These are phyloP conservation scores for Aspergillus sp. DNA, from an alignment of 2,329 filamentous ascomycete species.

Conservation along the genomic window DNA sequence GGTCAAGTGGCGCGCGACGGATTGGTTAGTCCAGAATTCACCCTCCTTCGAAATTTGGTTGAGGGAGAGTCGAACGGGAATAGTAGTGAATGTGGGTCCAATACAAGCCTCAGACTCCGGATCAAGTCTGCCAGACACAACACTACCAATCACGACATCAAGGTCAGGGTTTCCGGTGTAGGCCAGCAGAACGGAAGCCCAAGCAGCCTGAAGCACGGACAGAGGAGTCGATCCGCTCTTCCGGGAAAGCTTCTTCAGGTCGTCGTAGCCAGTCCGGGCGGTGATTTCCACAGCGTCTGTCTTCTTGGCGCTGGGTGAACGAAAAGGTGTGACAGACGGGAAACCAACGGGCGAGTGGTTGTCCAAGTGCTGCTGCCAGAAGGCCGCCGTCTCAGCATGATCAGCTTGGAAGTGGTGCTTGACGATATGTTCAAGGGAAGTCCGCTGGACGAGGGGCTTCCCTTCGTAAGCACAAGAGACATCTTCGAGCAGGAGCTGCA, in stretches of 20 bases:
- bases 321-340: conserved; percentile 18
- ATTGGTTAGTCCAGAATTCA: conserved; percentile 13
- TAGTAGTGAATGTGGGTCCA: conserved; percentile 30
- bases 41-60: conserved; percentile 8
- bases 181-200: conserved; percentile 26
- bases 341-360: conserved; percentile 15
- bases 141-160: conserved; percentile 30
- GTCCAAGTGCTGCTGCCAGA: conserved; percentile 17
- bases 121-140: conserved; percentile 25
- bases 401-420: conserved; percentile 20
- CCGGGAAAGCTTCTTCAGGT: conserved; percentile 26
- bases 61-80: conserved; percentile 26
- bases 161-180: conserved; percentile 28
- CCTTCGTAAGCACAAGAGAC: conserved; percentile 18
- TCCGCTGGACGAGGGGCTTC: conserved; percentile 8
- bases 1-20: conserved; percentile 18
- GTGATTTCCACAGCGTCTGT: conserved; percentile 16
- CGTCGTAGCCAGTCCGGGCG: conserved; percentile 13
- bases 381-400: conserved; percentile 10
- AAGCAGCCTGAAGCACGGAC: conserved; percentile 31
- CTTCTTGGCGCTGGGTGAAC: conserved; percentile 8
- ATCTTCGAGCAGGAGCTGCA: conserved; percentile 28
- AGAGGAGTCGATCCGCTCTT: conserved; percentile 24
- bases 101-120: conserved; percentile 19
- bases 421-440: conserved; percentile 19